Conservation (phyloP, 257 asterid species). For the Solanum chiquidenum region DNA sequence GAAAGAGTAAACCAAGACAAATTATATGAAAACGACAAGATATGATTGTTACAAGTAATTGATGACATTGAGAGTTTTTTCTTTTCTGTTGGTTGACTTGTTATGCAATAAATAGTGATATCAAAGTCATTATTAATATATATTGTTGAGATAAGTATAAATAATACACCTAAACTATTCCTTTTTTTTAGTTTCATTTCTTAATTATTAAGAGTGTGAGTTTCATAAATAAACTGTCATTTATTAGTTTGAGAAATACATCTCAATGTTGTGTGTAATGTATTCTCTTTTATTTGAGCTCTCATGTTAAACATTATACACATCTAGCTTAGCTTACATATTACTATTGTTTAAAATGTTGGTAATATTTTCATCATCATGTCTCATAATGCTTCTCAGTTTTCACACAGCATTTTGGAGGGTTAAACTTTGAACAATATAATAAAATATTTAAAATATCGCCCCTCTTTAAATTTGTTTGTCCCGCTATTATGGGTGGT, state of each 20-base stretch:
- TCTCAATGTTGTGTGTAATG: too few relatives aligned
- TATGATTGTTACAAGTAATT: neutral
- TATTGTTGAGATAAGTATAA: neutral
- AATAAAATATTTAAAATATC: neutral
- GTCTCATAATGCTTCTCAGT: neutral
- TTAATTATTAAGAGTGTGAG: too few relatives aligned
- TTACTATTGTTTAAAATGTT: neutral
- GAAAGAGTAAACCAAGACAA: neutral
- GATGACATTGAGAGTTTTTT: neutral
- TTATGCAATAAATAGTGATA: neutral
- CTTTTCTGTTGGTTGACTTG: neutral
- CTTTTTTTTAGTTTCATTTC: too few relatives aligned
- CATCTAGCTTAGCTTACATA: neutral
- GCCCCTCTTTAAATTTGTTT: neutral
- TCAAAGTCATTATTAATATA: neutral
- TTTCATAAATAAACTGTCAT: too few relatives aligned
- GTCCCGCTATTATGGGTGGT: neutral
- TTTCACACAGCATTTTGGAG: neutral
- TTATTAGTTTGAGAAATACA: too few relatives aligned
- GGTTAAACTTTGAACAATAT: neutral
- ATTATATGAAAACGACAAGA: neutral
- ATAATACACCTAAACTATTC: too few relatives aligned
- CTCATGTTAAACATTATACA: neutral
- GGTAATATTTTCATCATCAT: neutral
- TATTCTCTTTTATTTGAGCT: too few relatives aligned